phyloP scores from a whole-genome alignment of 768 basidiomycete species.

The Suillus hirtellus region DNA sequence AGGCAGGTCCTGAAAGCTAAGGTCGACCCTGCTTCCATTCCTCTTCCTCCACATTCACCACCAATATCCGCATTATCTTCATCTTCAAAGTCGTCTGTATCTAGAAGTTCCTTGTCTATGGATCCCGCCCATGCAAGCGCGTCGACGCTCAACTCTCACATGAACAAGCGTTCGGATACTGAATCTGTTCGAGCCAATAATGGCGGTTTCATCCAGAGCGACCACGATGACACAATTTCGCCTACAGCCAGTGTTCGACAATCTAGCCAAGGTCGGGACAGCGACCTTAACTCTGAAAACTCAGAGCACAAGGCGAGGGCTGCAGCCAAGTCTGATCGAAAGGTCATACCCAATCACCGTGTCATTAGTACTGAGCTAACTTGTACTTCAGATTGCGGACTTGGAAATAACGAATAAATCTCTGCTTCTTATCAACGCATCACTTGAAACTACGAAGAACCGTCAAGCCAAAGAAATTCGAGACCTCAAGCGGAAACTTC shows the following conservation, averaged over 20 bases:
- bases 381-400: constrained; percentile 71
- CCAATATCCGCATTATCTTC: constrained; percentile 70
- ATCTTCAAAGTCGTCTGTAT: constrained; percentile 75
- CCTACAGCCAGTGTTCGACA: constrained; percentile 17
- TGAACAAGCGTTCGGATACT: constrained; percentile 34
- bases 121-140: constrained; percentile 40
- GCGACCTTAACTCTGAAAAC: constrained; percentile 32
- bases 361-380: constrained; percentile 9
- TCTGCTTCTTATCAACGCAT: constrained; percentile 79
- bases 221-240: constrained; percentile 24
- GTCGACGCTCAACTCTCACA: constrained; percentile 44
- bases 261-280: constrained; percentile 30
- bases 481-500: constrained; percentile 76
- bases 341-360: constrained; percentile 46
- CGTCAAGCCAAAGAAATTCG: constrained; percentile 84
- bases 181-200: constrained; percentile 15
- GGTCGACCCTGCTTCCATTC: constrained; percentile 57
- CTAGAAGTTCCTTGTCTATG: constrained; percentile 49
- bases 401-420: constrained; percentile 90
- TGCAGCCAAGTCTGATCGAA: constrained; percentile 83
- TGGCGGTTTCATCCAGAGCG: constrained; percentile 10
- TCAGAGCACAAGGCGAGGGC: constrained; percentile 60
- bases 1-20: constrained; percentile 29
- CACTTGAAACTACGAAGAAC: constrained; percentile 78
- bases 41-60: constrained; percentile 70